phyloP scores from a whole-genome alignment of 495 filamentous ascomycete genomes.

The Pyronema domesticum region DNA sequence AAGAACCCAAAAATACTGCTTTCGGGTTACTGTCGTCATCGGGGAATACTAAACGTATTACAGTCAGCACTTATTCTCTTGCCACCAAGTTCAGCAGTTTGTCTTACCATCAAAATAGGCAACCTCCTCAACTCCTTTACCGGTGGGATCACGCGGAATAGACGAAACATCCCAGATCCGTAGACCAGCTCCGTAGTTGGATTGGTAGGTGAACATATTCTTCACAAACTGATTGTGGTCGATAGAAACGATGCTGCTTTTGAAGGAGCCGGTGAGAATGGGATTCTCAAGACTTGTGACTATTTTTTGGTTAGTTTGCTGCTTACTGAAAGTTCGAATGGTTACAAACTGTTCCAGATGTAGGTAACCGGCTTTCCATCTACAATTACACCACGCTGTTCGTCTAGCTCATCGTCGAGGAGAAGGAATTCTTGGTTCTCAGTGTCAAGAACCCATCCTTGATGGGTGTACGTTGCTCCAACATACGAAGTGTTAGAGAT shows the following conservation, averaged over 20 bases:
- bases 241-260: slow-evolving; percentile 32
- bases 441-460: slow-evolving; percentile 41
- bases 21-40: slow-evolving; percentile 35
- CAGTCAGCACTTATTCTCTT: neutral
- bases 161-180: slow-evolving; percentile 39
- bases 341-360: slow-evolving; percentile 38
- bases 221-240: slow-evolving; percentile 48
- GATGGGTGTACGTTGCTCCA: slow-evolving; percentile 42
- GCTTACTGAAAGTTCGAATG: too few species aligned
- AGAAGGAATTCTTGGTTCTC: slow-evolving; percentile 37
- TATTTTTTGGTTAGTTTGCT: too few species aligned
- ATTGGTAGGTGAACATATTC: slow-evolving; percentile 37
- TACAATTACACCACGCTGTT: slow-evolving; percentile 32
- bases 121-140: slow-evolving; percentile 34
- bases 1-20: slow-evolving; percentile 40
- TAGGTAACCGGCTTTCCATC: slow-evolving; percentile 34
- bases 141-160: slow-evolving; percentile 37
- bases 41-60: slow-evolving; percentile 29
- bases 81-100: neutral
- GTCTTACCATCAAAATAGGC: slow-evolving; percentile 36
- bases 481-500: slow-evolving; percentile 40
- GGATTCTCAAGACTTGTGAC: slow-evolving; percentile 27
- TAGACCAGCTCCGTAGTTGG: slow-evolving; percentile 42
- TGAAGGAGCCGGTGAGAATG: slow-evolving; percentile 40
- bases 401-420: slow-evolving; percentile 45